These are phyloP conservation scores for Ogataea nonfermentans DNA, from an alignment of 805 yeast genomes.

Conservation along the genomic window DNA sequence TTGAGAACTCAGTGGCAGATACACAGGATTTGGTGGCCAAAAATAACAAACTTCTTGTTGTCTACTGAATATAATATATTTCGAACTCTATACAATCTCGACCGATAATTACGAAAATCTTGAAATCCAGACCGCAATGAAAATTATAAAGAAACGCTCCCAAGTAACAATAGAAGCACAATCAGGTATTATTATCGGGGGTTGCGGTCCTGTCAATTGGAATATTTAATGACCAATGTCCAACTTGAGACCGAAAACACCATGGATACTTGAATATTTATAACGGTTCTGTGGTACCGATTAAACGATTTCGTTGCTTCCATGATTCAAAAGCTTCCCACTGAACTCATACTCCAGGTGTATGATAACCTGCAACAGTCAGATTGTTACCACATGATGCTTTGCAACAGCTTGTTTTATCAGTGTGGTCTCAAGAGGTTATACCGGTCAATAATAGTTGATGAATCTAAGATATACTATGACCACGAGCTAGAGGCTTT, in stretches of 20 bases:
- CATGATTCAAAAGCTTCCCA: slow-evolving; percentile 29
- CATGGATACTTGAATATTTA: neutral
- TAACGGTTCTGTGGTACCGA: no score
- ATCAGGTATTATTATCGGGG: neutral
- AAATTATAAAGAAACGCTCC: neutral
- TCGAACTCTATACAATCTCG: no score
- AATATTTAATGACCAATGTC: no score
- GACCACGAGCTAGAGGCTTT: slow-evolving; percentile 23
- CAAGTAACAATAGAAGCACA: neutral
- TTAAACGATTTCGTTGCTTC: no score
- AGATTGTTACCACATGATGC: slow-evolving; percentile 27
- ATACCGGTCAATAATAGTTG: slow-evolving; percentile 26
- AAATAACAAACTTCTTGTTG: slow-evolving; percentile 27
- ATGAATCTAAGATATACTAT: slow-evolving; percentile 21
- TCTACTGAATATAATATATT: slow-evolving; percentile 21
- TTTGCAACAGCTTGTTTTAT: slow-evolving; percentile 16
- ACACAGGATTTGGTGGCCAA: slow-evolving; percentile 18
- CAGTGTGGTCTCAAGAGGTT: slow-evolving; percentile 15
- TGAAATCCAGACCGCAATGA: slow-evolving; percentile 2
- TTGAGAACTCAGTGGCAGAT: slow-evolving; percentile 11
- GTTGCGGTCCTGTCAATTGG: neutral
- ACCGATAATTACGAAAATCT: slow-evolving; percentile 19
- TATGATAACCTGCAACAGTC: slow-evolving; percentile 22
- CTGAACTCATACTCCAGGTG: slow-evolving; percentile 22
- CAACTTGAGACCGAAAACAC: slow-evolving; percentile 10